Evolutionary conservation across 768 basidiomycete species (phyloP).

Genomic region (Rhodosporidiobolus sp.): DNA sequence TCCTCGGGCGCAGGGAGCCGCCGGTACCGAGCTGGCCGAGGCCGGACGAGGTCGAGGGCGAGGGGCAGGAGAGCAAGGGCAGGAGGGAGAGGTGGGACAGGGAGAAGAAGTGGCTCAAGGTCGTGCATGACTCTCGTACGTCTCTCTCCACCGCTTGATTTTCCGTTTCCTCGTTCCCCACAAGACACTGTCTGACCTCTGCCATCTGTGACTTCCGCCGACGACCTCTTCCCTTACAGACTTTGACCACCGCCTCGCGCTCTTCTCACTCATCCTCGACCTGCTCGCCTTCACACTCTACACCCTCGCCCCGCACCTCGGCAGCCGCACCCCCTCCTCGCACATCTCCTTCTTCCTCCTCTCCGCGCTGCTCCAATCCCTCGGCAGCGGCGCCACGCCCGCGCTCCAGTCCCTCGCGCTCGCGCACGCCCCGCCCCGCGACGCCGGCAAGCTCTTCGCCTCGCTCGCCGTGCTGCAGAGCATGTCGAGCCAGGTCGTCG

Average conservation of each 20-base stretch:
- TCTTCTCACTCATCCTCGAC: constrained; percentile 36
- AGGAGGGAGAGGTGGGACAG: constrained; percentile 21
- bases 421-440: constrained; percentile 40
- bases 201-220: background rate
- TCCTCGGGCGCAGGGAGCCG: constrained; percentile 21
- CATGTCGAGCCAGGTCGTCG: constrained; percentile 33
- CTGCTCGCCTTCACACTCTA: constrained; percentile 32
- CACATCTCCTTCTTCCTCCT: constrained; percentile 35
- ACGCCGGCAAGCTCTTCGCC: constrained; percentile 41
- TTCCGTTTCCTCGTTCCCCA: background rate
- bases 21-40: background rate
- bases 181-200: background rate
- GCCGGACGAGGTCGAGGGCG: background rate
- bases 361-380: constrained; percentile 26
- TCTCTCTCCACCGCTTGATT: no score
- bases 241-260: constrained; percentile 43
- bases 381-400: constrained; percentile 38
- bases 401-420: constrained; percentile 43
- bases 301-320: constrained; percentile 22
- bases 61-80: background rate
- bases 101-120: constrained; percentile 33
- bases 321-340: no score
- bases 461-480: constrained; percentile 34
- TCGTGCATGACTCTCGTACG: constrained; percentile 37
- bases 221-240: constrained; percentile 22